Base-by-base conservation (phyloP, 2,329 filamentous ascomycete genomes). In the Botrytis byssoidea region DNA sequence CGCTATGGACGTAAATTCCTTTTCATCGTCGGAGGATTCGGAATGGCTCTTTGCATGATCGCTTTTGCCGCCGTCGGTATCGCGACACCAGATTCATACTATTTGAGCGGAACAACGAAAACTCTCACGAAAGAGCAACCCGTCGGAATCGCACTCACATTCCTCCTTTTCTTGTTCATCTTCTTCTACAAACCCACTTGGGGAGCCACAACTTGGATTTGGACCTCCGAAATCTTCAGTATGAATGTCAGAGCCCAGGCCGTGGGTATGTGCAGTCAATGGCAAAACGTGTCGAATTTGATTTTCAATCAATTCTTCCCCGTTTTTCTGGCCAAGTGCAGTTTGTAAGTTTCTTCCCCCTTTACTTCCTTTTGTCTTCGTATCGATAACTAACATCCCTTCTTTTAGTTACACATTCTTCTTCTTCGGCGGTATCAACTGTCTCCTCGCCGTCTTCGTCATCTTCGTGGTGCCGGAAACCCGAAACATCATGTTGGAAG, bases 181-280 rank as follows among this genome's bases (percentile, higher is more conserved):
- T 86, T 89, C 82, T 90, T 90, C 83, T 90, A 92, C 83, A 92
- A 92, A 80, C 90, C 90, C 8, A 90, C 89, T 1, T 92, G 90
- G 89, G 90, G 90, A 69, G 90, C 90, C 3, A 91, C 89, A 7
- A 88, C 89, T 29, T 92, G 90, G 90, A 92, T 92, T 80, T 92
- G 88, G 88, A 92, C 90, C 0, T 86, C 89, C 6, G 90, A 92
- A 77, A 84, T 92, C 75, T 92, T 92, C 84, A 89, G 86, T 71
- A 90, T 91, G 88, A 92, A 92, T 81, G 88, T 92, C n/a, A 89
- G 90, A 74, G 89, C 90, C 8, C 90, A 92, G 80, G 90, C 90
- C 51, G 89, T 92, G 22, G 90, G 89, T 72, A 92, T 92, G 90
- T 89, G 82, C 75, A 85, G 84, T 55, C 85, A 89, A 79, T 87